Conservation (phyloP, 306 rosid genomes). For the Rosa multiflora region DNA sequence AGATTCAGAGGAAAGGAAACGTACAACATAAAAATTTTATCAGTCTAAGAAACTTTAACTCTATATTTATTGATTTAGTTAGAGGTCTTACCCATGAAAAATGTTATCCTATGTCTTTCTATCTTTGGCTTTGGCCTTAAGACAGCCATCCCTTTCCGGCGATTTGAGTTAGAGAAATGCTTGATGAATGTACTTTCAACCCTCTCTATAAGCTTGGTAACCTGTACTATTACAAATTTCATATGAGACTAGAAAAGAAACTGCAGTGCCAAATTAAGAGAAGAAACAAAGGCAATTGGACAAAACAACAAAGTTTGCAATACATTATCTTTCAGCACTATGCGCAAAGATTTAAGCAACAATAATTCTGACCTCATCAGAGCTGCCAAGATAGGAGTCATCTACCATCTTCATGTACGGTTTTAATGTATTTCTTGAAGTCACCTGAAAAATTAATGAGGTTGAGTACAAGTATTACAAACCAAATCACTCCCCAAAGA, state of each 20-base stretch:
- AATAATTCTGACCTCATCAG: conserved; percentile 56
- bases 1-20: conserved; percentile 12
- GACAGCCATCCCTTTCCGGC: conserved; percentile 54
- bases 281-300: not conserved
- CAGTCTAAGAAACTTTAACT: not conserved
- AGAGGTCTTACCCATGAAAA: conserved; percentile 48
- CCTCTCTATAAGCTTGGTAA: conserved; percentile 47
- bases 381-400: conserved; percentile 61
- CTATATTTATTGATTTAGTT: not conserved
- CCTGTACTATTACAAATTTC: conserved; percentile 17
- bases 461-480: not conserved
- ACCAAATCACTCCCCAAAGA: not conserved
- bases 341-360: not conserved
- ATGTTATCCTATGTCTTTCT: conserved; percentile 62
- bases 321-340: not conserved
- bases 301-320: not conserved
- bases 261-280: not conserved
- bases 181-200: conserved; percentile 49
- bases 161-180: conserved; percentile 67
- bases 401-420: conserved; percentile 71
- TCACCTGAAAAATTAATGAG: conserved; percentile 38
- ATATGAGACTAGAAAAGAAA: not conserved
- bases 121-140: conserved; percentile 58
- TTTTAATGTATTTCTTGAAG: conserved; percentile 56
- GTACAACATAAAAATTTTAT: not conserved